A percentile compares a stretch with the other conserved stretches of the same genome.
These are phyloP conservation scores for Lecanosticta acicola DNA, from an alignment of 2,329 filamentous ascomycete species.

Conservation along the genomic window DNA sequence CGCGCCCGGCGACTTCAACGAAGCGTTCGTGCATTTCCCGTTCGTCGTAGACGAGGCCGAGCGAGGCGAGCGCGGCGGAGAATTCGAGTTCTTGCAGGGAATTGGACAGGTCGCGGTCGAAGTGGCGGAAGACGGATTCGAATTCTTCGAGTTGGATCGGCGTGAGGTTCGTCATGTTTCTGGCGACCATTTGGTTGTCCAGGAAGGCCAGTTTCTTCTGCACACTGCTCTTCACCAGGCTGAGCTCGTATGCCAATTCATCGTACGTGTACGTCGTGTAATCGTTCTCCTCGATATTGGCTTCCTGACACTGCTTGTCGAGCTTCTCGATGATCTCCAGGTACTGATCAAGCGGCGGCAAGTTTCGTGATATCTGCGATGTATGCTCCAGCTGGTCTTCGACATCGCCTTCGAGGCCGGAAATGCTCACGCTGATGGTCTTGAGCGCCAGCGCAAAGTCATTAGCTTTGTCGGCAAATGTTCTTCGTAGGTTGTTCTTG, in stretches of 20 bases:
- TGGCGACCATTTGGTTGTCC: conserved; percentile 96
- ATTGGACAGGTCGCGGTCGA: conserved; percentile 89
- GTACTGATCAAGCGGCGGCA: conserved; percentile 86
- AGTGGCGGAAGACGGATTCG: conserved; percentile 95
- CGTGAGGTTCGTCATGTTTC: conserved; percentile 97
- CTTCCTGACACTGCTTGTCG: conserved; percentile 85
- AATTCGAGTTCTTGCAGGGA: conserved; percentile 90
- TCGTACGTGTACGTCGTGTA: conserved; percentile 99
- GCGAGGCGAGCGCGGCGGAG: conserved; percentile 86
- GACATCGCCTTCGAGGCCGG: conserved; percentile 92
- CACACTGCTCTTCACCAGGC: conserved; percentile 83
- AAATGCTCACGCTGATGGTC: conserved; percentile 89
- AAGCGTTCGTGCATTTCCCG: conserved; percentile 98
- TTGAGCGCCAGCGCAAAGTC: conserved; percentile 94
- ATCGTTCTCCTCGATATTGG: conserved; percentile 98
- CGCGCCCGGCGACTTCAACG: conserved; percentile 66
- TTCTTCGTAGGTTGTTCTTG: conserved; percentile 87
- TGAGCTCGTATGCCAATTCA: conserved; percentile 87
- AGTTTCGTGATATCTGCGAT: conserved; percentile 73
- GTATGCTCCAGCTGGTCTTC: conserved; percentile 92
- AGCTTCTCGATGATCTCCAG: conserved; percentile 79
- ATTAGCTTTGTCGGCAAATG: conserved; percentile 96
- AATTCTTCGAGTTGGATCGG: conserved; percentile 98
- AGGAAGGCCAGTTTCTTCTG: conserved; percentile 95
- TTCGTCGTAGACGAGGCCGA: conserved; percentile 93